Evolutionary conservation across 2,329 filamentous ascomycete genomes (phyloP).

Genomic region (Talaromyces sp.): DNA sequence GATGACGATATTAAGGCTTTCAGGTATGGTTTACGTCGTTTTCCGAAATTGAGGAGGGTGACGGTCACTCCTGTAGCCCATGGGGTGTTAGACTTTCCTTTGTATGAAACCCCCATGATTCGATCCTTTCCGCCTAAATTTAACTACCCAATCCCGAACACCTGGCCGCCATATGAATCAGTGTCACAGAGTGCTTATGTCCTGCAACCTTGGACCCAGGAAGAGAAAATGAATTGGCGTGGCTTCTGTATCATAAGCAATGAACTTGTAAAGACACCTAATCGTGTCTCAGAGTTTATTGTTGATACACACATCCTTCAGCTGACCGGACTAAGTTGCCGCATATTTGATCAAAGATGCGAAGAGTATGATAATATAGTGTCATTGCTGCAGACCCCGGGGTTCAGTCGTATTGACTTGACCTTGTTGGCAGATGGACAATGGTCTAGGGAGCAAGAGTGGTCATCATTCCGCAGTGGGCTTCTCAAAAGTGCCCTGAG

Average conservation of each 20-base stretch:
- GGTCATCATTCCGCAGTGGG: constrained; percentile 15
- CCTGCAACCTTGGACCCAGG: constrained; percentile 13
- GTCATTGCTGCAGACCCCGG: constrained; percentile 24
- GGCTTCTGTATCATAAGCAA: constrained; percentile 31
- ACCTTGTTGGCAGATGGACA: constrained; percentile 21
- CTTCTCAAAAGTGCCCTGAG: constrained; percentile 3
- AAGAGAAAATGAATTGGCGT: constrained; percentile 27
- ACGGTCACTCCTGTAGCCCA: constrained; percentile 43
- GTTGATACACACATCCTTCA: constrained; percentile 31
- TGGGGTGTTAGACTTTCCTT: constrained; percentile 33
- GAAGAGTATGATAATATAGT: constrained; percentile 27
- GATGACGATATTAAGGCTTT: constrained; percentile 32
- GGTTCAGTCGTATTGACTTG: constrained; percentile 30
- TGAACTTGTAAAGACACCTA: constrained; percentile 23
- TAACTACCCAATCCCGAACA: constrained; percentile 38
- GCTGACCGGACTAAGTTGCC: constrained; percentile 30
- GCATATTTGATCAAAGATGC: constrained; percentile 28
- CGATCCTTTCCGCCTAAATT: constrained; percentile 41
- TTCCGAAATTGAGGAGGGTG: constrained; percentile 37
- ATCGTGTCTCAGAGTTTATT: constrained; percentile 35
- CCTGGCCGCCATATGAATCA: constrained; percentile 26
- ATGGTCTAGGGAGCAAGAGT: neutral
- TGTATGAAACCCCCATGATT: constrained; percentile 45
- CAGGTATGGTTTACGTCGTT: constrained; percentile 31
- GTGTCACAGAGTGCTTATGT: neutral